Percentiles rank a stretch among this genome's conserved stretches.
Conservation (phyloP, 163 green algal species). For the Chloromonas sp. region DNA sequence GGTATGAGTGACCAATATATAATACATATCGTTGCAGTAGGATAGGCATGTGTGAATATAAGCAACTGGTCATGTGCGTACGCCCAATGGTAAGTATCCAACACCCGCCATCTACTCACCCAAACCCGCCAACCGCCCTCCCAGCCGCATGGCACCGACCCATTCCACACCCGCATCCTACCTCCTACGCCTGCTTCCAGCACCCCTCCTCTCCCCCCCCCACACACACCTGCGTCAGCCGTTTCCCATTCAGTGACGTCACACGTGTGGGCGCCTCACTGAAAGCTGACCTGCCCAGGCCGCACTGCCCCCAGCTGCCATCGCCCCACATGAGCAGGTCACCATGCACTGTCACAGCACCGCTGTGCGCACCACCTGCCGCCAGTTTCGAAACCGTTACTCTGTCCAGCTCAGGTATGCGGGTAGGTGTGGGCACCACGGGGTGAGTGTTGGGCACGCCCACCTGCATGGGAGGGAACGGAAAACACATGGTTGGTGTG, state of each 20-base stretch:
- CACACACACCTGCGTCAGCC: neutral
- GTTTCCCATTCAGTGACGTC: neutral
- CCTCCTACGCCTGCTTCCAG: too few species aligned
- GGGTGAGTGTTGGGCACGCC: neutral
- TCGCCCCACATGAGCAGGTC: constrained; percentile 30
- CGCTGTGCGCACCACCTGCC: constrained; percentile 15
- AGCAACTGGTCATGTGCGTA: too few species aligned
- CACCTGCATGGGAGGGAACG: neutral
- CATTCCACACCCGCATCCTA: too few species aligned
- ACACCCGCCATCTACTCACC: too few species aligned
- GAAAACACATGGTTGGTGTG: neutral
- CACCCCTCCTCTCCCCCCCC: too few species aligned
- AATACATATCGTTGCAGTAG: too few species aligned
- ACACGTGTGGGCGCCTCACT: neutral
- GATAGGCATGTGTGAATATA: too few species aligned
- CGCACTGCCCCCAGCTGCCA: constrained; percentile 22
- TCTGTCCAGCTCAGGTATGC: constrained; percentile 5
- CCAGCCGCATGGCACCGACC: too few species aligned
- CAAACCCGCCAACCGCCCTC: too few species aligned
- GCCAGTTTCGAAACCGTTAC: constrained; percentile 5
- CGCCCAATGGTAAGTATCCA: too few species aligned
- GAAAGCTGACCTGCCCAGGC: neutral
- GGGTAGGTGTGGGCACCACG: neutral
- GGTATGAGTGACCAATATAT: too few species aligned
- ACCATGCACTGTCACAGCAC: constrained; percentile 21